Evolutionary conservation across 768 basidiomycete species (phyloP), one percentile per base, ranked within the genome.

Genomic region (Coprinopsis cinerea): DNA sequence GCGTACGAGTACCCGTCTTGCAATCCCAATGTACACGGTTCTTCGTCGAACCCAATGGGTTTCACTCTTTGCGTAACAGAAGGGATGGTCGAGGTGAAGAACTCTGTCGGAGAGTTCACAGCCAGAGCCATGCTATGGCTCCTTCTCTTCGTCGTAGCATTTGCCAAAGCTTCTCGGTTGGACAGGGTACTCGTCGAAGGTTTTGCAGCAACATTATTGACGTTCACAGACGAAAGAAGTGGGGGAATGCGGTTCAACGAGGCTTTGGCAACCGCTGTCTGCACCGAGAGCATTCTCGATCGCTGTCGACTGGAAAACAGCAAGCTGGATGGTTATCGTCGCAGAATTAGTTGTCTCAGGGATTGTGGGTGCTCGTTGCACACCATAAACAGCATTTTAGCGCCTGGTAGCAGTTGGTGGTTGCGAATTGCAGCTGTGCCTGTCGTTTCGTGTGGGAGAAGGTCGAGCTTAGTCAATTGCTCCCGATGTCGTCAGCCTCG

Each of bases 31-130:
- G 51, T 52, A 24, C 51, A 52, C 1, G 51, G 44, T 26, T 52
- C 51, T 25, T 52, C 51, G 37, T 52, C 51, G 45, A 52, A 52
- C 26, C 51, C 51, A 30, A 52, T 22, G 3, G 51, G 51, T 18
- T 52, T 52, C 6, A 45, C 45, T 13, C 51, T 20, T 34, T 52
- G 51, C 13, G 51, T 27, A 11, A 39, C 26, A 2, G 44, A 35
- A 3, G 51, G 51, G 28, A 47, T 40, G 1, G 44, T 25, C 9
- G 44, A 47, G 6, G 51, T 52, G 39, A 52, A 52, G 24, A 52
- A 52, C 2, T 52, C 45, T 20, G 44, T 52, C 2, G 51, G 11
- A 17, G 44, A 17, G 44, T 52, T 52, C 4, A 52, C 51, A 9
- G 51, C 51, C 17, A 52, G 18, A 24, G 45, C 51, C 27, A 30